A percentile compares a stretch with the other conserved stretches of the same genome.
These are phyloP conservation scores for Nigrospora oryzae DNA, from an alignment of 2,329 filamentous ascomycete genomes.

Conservation along the genomic window DNA sequence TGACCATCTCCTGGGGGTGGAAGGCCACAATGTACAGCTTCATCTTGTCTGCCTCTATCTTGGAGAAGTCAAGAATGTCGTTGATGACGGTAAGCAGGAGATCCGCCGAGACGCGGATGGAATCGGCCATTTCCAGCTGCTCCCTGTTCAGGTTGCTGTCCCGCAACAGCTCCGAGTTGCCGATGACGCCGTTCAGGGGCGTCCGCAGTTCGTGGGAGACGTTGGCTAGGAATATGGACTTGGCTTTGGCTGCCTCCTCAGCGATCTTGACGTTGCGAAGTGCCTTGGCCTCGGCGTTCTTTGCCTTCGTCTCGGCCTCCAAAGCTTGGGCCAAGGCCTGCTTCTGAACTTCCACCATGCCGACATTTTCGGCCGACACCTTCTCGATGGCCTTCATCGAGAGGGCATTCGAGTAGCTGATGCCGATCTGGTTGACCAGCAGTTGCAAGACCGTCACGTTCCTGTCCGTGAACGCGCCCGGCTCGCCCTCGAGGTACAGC, in stretches of 20 bases:
- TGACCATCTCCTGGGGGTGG: constrained; percentile 58
- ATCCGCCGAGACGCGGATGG: constrained; percentile 78
- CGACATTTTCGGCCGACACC: constrained; percentile 68
- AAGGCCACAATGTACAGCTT: constrained; percentile 68
- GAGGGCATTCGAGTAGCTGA: constrained; percentile 61
- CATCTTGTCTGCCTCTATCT: constrained; percentile 83
- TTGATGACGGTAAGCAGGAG: constrained; percentile 88
- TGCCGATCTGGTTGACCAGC: constrained; percentile 70
- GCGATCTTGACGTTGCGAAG: constrained; percentile 73
- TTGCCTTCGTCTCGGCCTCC: constrained; percentile 68
- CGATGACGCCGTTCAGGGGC: constrained; percentile 81
- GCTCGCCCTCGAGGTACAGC: constrained; percentile 66
- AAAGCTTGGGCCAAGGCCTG: constrained; percentile 63
- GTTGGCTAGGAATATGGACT: constrained; percentile 72
- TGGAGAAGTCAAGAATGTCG: constrained; percentile 91
- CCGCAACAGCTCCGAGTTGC: constrained; percentile 75
- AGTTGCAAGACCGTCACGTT: constrained; percentile 59
- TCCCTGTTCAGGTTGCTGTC: constrained; percentile 69
- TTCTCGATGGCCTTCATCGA: constrained; percentile 66
- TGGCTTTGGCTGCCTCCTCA: constrained; percentile 75
- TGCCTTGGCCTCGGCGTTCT: constrained; percentile 66
- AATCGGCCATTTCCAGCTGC: constrained; percentile 79
- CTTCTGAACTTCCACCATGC: constrained; percentile 72
- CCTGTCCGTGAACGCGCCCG: constrained; percentile 69
- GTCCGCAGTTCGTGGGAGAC: constrained; percentile 77